Base-by-base conservation (phyloP, 371 early-diverging fungal genomes). In the Apophysomyces ossiformis region DNA sequence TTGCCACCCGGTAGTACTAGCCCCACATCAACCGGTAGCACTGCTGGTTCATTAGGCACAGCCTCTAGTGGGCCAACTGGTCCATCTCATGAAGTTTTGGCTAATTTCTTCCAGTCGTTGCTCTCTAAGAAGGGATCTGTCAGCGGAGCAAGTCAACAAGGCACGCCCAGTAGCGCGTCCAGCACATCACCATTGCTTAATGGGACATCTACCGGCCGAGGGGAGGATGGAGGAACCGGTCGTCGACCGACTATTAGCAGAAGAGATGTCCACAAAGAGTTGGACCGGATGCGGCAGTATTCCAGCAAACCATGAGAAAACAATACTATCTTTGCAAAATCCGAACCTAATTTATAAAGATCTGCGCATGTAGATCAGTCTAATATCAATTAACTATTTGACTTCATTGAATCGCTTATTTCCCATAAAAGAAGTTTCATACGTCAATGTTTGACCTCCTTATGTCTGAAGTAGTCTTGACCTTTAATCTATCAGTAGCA, bases 81-180 rank as follows among this genome's bases (percentile, higher is more conserved):
- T 18, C 68, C 77, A 21, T 78, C 82, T 7, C 88, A 92, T 69
- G 95, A 94, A 75, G 92, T 93, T 5, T 72, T 96, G 45, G 90
- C 92, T 37, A 90, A 89, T 71, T 96, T 96, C 74, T 96, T 96
- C 88, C 90, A 93, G 74, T 90, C 89, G 1, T 83, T 96, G 60
- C 85, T 96, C 50, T 86, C 74, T 37, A 90, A 92, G 58, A 93
- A 92, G 61, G 69, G 71, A 11, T 66, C 76, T 3, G 60, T 70
- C 58, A 68, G 70, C 15, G 61, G 65, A 13, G 66, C 61, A 0
- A 50, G 9, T 21, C n/a, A n/a, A 26, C 21, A 16, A 50, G 54
- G 21, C 9, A 38, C 68, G 18, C 47, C 47, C 1, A 43, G n/a
- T 63, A 57, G 57, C 35, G 9, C 57, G 11, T 9, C 16, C 46